A percentile compares a stretch with the other conserved stretches of the same genome.
These are phyloP conservation scores for Trifolium subterraneum DNA, from an alignment of 306 rosid genomes.

Conservation along the genomic window DNA sequence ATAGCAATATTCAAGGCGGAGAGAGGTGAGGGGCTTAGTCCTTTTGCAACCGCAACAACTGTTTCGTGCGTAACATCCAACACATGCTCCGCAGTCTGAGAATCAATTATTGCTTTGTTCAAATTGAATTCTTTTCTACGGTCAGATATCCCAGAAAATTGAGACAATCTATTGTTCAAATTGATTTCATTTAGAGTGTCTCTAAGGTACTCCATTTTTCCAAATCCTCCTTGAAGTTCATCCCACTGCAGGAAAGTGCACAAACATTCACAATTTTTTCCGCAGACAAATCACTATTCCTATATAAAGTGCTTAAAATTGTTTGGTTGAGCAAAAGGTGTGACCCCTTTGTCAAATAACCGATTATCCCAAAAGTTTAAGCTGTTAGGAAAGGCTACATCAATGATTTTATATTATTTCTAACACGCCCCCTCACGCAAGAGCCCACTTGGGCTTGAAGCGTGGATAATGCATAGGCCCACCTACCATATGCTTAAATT, in stretches of 20 bases:
- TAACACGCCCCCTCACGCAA: too few relatives aligned
- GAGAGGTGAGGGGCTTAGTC: conserved; percentile 90
- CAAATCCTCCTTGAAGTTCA: conserved; percentile 69
- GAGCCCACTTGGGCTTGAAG: too few relatives aligned
- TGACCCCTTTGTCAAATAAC: too few relatives aligned
- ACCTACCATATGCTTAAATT: too few relatives aligned
- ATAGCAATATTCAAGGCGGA: conserved; percentile 91
- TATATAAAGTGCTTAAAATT: conserved; percentile 7
- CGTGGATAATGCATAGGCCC: too few relatives aligned
- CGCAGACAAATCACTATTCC: conserved; percentile 9
- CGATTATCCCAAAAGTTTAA: too few relatives aligned
- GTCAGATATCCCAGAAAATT: conserved; percentile 83
- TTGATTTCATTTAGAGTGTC: too few relatives aligned
- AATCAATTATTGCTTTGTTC: conserved; percentile 74
- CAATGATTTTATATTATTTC: too few relatives aligned
- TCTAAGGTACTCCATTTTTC: conserved; percentile 73
- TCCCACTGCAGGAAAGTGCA: conserved; percentile 72
- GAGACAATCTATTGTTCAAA: too few relatives aligned
- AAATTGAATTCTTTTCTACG: conserved; percentile 75
- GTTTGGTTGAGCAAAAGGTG: conserved; percentile 1
- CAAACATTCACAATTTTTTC: conserved; percentile 2
- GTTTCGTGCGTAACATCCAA: conserved; percentile 74
- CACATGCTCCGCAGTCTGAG: conserved; percentile 81
- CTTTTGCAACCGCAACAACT: conserved; percentile 80
- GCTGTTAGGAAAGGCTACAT: too few relatives aligned